Percentiles rank a stretch among this genome's conserved stretches.
These are phyloP conservation scores for Lathyrus tuberosus DNA, from an alignment of 306 rosid genomes.

Conservation along the genomic window DNA sequence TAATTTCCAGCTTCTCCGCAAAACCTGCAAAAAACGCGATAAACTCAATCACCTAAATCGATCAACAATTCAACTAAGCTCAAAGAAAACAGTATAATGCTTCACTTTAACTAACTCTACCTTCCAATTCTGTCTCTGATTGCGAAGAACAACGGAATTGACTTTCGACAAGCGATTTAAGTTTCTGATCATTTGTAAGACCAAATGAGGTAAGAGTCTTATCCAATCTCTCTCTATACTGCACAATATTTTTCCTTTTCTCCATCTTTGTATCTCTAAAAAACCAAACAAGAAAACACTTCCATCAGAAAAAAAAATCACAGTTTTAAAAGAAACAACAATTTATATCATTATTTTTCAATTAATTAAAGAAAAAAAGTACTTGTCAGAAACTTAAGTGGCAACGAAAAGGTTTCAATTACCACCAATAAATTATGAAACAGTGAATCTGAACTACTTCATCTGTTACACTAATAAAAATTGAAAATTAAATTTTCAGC, in stretches of 20 bases:
- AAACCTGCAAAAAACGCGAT: conserved; percentile 47
- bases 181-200: conserved; percentile 56
- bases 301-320: conserved; percentile 42
- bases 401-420: background rate
- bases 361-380: conserved; percentile 14
- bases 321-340: background rate
- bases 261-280: conserved; percentile 60
- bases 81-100: conserved; percentile 24
- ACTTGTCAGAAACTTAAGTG: background rate
- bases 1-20: conserved; percentile 52
- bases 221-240: conserved; percentile 88
- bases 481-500: conserved; percentile 7
- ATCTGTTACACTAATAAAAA: background rate
- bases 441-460: background rate
- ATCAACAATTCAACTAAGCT: conserved; percentile 11
- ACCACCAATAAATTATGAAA: conserved; percentile 2
- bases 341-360: conserved; percentile 37
- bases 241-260: conserved; percentile 53
- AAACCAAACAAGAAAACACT: conserved; percentile 30
- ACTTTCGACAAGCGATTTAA: conserved; percentile 63
- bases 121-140: conserved; percentile 52
- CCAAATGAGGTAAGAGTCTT: conserved; percentile 70
- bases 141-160: conserved; percentile 56
- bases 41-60: background rate
- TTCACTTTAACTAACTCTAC: conserved; percentile 55